A percentile compares a stretch with the other conserved stretches of the same genome.
phyloP scores from a whole-genome alignment of 176 grass and related monocot genomes.

The Alloteropsis semialata region DNA sequence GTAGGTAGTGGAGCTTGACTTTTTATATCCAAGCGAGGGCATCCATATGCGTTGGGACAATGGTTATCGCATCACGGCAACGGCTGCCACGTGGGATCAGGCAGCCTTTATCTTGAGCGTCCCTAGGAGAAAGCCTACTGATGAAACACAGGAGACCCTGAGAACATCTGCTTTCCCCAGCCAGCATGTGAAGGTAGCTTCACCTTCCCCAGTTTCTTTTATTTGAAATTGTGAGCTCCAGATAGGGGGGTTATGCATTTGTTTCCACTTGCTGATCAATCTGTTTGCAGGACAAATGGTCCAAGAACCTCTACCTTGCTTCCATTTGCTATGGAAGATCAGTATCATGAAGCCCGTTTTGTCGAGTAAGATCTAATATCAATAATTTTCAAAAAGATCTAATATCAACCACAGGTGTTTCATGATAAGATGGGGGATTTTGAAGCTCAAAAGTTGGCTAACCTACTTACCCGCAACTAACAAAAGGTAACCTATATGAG shows the following conservation, averaged over 20 bases:
- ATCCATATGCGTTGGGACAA: constrained; percentile 91
- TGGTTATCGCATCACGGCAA: constrained; percentile 91
- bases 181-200: constrained; percentile 88
- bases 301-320: constrained; percentile 83
- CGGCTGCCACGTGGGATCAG: constrained; percentile 89
- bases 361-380: constrained; percentile 5
- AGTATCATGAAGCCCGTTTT: constrained; percentile 60
- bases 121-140: constrained; percentile 72
- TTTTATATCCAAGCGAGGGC: constrained; percentile 94
- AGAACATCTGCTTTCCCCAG: constrained; percentile 96
- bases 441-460: constrained; percentile 43
- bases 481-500: constrained; percentile 37
- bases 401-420: constrained; percentile 28
- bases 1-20: constrained; percentile 97
- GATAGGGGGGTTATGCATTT: background rate
- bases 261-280: constrained; percentile 30
- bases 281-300: constrained; percentile 90
- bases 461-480: constrained; percentile 49
- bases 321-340: constrained; percentile 97
- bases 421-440: constrained; percentile 39
- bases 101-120: constrained; percentile 83
- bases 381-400: too few species aligned
- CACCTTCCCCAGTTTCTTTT: background rate
- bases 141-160: constrained; percentile 95
- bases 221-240: background rate